A percentile compares a stretch with the other conserved stretches of the same genome.
Conservation (phyloP, 1,284 basidiomycete genomes). For the Phylloboletellus chloephorus region DNA sequence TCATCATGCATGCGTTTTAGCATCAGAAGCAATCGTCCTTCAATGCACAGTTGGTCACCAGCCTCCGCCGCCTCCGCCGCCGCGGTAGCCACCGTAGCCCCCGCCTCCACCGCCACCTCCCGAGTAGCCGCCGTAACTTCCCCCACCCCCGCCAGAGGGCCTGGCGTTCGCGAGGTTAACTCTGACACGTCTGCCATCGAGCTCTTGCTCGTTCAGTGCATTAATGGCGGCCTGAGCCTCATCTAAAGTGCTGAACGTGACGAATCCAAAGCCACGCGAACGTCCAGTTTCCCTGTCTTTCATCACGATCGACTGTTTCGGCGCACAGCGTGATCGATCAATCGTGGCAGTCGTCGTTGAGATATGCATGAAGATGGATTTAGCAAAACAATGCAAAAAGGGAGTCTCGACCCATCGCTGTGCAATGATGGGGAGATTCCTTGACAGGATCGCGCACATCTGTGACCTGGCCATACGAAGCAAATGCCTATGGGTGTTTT, state of each 20-base stretch:
- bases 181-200: conserved; percentile 88
- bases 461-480: conserved; percentile 54
- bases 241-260: conserved; percentile 54
- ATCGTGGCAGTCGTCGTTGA: conserved; percentile 11
- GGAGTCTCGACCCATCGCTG: conserved; percentile 32
- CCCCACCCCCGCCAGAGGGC: conserved; percentile 32
- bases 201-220: conserved; percentile 81
- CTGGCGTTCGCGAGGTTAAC: conserved; percentile 93
- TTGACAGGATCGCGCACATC: conserved; percentile 59
- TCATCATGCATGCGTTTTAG: conserved; percentile 15
- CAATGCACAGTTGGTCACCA: conserved; percentile 16
- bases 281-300: conserved; percentile 94
- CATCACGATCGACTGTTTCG: conserved; percentile 84
- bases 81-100: conserved; percentile 14
- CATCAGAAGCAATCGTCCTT: background rate
- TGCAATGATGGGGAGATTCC: conserved; percentile 38
- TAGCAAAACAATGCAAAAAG: conserved; percentile 28
- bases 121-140: conserved; percentile 8
- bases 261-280: conserved; percentile 95
- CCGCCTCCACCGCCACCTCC: conserved; percentile 10
- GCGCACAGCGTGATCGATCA: conserved; percentile 8
- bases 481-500: conserved; percentile 54
- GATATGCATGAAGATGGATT: conserved; percentile 30
- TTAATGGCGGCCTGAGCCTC: conserved; percentile 80
- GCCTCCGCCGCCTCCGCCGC: conserved; percentile 11